Conservation (phyloP, 306 rosid genomes). For the Cyamopsis tetragonoloba region DNA sequence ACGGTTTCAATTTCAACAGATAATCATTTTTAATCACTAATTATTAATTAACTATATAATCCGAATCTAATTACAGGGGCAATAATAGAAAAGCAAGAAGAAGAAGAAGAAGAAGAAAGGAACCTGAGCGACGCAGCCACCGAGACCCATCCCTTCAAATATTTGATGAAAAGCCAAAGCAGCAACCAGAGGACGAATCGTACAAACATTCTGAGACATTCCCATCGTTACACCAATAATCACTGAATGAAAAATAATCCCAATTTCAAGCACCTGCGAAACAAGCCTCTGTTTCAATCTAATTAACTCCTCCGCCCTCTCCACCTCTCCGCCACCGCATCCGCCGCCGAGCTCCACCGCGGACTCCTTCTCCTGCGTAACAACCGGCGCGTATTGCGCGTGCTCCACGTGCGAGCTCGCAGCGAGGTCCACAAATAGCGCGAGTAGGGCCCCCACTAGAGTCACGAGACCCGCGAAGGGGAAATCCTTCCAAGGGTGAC, state of each 20-base stretch:
- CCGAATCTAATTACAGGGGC: too few species aligned
- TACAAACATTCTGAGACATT: constrained; percentile 92
- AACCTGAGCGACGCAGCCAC: constrained; percentile 98
- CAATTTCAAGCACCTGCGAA: constrained; percentile 83
- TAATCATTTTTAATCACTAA: too few species aligned
- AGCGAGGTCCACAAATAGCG: constrained; percentile 70
- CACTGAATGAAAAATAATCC: constrained; percentile 88
- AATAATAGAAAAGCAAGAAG: background rate
- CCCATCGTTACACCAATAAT: constrained; percentile 93
- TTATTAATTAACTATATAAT: too few species aligned
- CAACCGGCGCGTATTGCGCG: constrained; percentile 51
- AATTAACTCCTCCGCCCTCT: constrained; percentile 42
- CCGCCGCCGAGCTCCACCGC: constrained; percentile 16
- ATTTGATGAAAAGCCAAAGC: constrained; percentile 94
- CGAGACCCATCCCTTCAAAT: constrained; percentile 95
- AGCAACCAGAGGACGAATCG: constrained; percentile 76
- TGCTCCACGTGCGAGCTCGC: constrained; percentile 78
- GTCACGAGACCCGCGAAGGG: constrained; percentile 89
- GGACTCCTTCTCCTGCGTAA: constrained; percentile 35
- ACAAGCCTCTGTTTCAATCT: constrained; percentile 76
- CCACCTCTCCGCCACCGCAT: background rate
- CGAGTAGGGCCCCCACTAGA: constrained; percentile 52
- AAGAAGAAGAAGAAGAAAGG: background rate
- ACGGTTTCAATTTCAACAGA: too few species aligned
- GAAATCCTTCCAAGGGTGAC: constrained; percentile 85